Evolutionary conservation across 1,284 basidiomycete genomes (phyloP).

Genomic region (Papiliotrema nemorosa): DNA sequence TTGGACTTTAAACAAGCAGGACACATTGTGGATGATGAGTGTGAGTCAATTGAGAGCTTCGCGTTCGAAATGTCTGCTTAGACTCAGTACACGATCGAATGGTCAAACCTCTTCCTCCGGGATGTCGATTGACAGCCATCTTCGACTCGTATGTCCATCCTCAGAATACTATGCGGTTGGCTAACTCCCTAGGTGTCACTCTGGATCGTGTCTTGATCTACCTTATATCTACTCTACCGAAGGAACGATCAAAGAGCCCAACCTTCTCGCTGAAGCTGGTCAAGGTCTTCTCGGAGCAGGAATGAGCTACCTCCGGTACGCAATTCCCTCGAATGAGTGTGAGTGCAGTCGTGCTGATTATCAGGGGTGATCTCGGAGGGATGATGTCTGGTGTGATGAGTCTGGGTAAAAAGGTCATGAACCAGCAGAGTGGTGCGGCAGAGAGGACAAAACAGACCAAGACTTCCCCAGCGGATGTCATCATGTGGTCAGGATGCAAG

Average conservation of each 20-base stretch:
- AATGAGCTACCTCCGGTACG: constrained; percentile 24
- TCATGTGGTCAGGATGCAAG: constrained; percentile 79
- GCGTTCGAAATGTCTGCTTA: not conserved
- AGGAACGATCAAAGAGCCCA: constrained; percentile 89
- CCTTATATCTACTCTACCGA: constrained; percentile 74
- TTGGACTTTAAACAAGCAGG: constrained; percentile 67
- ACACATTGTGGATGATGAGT: constrained; percentile 78
- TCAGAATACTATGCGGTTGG: constrained; percentile 4
- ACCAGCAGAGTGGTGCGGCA: constrained; percentile 27
- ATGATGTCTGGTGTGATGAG: constrained; percentile 55
- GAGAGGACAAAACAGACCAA: constrained; percentile 47
- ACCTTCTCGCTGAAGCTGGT: constrained; percentile 71
- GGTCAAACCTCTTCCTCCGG: constrained; percentile 63
- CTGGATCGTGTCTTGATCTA: constrained; percentile 51
- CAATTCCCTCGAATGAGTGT: constrained; percentile 1
- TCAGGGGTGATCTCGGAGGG: constrained; percentile 70
- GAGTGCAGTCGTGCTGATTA: not conserved
- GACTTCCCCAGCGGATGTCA: constrained; percentile 73
- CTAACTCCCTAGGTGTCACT: constrained; percentile 42
- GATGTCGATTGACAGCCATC: constrained; percentile 82
- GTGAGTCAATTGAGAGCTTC: constrained; percentile 34
- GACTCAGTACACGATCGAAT: constrained; percentile 54
- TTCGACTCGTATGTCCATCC: constrained; percentile 57
- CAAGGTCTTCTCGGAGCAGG: constrained; percentile 60
- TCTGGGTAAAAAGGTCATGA: constrained; percentile 32